Evolutionary conservation across 2,329 filamentous ascomycete genomes (phyloP), one percentile per base, ranked within the genome.

Genomic region (Neofusicoccum cordaticola): DNA sequence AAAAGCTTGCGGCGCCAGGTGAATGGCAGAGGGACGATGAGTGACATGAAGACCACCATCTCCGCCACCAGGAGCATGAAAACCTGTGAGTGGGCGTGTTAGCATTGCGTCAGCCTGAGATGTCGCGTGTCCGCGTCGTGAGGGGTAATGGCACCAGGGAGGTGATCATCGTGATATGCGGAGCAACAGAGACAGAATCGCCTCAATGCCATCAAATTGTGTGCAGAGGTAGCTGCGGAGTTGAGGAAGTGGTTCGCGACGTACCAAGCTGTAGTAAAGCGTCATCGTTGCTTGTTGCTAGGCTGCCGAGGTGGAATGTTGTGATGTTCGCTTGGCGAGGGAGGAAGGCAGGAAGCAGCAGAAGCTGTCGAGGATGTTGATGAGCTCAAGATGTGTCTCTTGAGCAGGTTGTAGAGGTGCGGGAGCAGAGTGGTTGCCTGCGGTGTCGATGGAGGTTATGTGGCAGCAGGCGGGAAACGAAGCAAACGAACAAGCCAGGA

Each of bases 11-110:
- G 88, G 81, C 92, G 92, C 77, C 91, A 80, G 69, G 85, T 88
- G 82, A 96, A 97, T 51, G 95, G 95, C 72, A 98, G 86, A 27
- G 95, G 95, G 64, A 99, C 77, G 80, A 94, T 88, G 72, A 94
- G 84, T 70, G 90, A 82, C 84, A 91, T 86, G 81, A 93, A 93
- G 72, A 96, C 82, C 67, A 81, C 82, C 90, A 95, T 94, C 87
- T 95, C 91, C 73, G 88, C 84, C 80, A 95, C 87, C 72, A 95
- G 84, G 72, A 94, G 86, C 77, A 90, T 79, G 81, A 96, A 96
- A 73, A 95, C 91, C 92, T 95, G 39, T 12, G 12, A 41, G 31
- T 19, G 15, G 12, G 34, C 37, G 12, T n/a, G 22, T 61, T 57
- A 61, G 60, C 45, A 35, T 11, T 15, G 42, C 12, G 13, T 8